Evolutionary conservation across 2,329 filamentous ascomycete genomes (phyloP), one percentile per base, ranked within the genome.

Genomic region (Penicillium sp.): DNA sequence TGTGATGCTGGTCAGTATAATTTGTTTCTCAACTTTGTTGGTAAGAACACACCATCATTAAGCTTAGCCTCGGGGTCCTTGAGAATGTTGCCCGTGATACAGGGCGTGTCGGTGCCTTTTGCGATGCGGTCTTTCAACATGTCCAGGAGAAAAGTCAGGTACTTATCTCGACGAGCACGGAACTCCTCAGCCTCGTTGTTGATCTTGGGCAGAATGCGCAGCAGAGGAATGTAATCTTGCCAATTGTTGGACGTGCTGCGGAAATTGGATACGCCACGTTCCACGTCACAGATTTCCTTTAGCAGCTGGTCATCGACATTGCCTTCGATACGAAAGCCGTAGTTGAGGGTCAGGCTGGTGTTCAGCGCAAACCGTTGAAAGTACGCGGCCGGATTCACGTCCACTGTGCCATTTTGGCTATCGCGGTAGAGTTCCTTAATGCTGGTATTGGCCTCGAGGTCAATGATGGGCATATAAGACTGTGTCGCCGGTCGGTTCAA

Each of bases 241-340:
- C 85, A 87, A 64, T 91, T 91, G 62, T 89, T 88, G 58, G 84
- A 87, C 0, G 86, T 91, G 22, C 81, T 86, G 39, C 87, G 74
- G 61, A 90, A 85, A 57, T 87, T 87, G 43, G 82, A 85, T 20
- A 93, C 82, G 4, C 81, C 82, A 24, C 86, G 77, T 65, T 91
- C 87, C 3, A 91, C 86, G 38, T 82, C 75, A 0, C 82, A 81
- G 47, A 93, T 89, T 62, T 91, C 87, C 16, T 79, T 73, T 5
- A 91, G 74, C 6, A 90, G 72, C 31, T 77, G 72, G 52, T 85
- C 79, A 47, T 88, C 75, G 37, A 86, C 78, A 52, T 83, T 80
- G 0, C 84, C 86, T 44, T 84, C 77, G 46, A 91, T 87, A 28
- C 87, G 80, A 57, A 84, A 81, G 4, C 87, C 87, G 64, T 90